phyloP scores from a whole-genome alignment of 768 basidiomycete species.

The Xerocomellus intermedius region DNA sequence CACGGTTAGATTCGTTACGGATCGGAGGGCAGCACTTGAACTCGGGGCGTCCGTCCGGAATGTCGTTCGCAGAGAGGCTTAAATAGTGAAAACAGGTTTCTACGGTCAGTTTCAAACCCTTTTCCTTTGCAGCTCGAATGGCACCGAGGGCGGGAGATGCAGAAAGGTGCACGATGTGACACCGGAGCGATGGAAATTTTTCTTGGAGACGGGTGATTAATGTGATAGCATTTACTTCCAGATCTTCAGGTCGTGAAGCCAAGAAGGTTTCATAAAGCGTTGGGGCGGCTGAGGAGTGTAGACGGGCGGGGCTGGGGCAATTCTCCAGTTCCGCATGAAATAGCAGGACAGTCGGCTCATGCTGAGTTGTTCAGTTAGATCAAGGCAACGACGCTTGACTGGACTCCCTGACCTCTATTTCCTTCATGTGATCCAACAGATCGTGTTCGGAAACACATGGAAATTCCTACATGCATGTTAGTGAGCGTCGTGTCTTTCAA shows the following conservation, averaged over 20 bases:
- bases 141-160: slow-evolving; percentile 77
- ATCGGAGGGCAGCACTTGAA: slow-evolving; percentile 98
- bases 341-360: slow-evolving; percentile 66
- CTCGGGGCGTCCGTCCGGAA: slow-evolving; percentile 75
- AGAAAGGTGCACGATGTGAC: slow-evolving; percentile 95
- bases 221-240: slow-evolving; percentile 81
- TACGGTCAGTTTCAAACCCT: slow-evolving; percentile 74
- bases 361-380: slow-evolving; percentile 39
- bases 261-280: slow-evolving; percentile 79
- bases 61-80: slow-evolving; percentile 65
- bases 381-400: not conserved
- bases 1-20: slow-evolving; percentile 67
- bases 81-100: slow-evolving; percentile 99
- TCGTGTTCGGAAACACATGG: slow-evolving; percentile 78
- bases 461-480: slow-evolving; percentile 68
- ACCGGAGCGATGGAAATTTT: slow-evolving; percentile 64
- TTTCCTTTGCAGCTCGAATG: slow-evolving; percentile 64
- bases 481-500: slow-evolving; percentile 1
- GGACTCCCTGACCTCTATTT: slow-evolving; percentile 56
- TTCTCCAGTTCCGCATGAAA: slow-evolving; percentile 91
- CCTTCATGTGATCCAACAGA: slow-evolving; percentile 64
- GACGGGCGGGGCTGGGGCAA: slow-evolving; percentile 10
- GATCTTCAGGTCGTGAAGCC: slow-evolving; percentile 71
- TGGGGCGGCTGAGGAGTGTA: slow-evolving; percentile 39
- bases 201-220: slow-evolving; percentile 68